These are phyloP conservation scores for Boletus rubroflammeus DNA, from an alignment of 768 basidiomycete species.

Conservation along the genomic window DNA sequence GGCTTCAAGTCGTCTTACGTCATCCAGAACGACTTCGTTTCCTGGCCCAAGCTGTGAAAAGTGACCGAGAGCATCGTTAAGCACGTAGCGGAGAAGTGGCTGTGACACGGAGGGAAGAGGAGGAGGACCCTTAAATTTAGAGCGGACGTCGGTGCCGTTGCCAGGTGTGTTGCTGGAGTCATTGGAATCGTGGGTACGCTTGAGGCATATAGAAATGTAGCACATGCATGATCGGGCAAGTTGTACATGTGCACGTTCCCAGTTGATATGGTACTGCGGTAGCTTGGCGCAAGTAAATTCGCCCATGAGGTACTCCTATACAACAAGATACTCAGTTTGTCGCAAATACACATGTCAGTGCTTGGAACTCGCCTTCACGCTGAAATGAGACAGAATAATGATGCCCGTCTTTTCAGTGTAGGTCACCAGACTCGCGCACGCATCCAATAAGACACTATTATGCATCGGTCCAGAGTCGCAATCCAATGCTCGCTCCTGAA, in stretches of 20 bases:
- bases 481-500: neutral
- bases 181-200: neutral
- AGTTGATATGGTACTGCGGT: neutral
- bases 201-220: neutral
- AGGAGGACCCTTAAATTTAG: too few species aligned
- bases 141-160: too few species aligned
- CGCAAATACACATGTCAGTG: neutral
- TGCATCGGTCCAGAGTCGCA: neutral
- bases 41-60: neutral
- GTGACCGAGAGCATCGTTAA: neutral
- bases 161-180: too few species aligned
- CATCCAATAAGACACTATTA: neutral
- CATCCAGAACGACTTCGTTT: neutral
- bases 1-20: neutral
- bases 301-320: neutral
- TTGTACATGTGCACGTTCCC: neutral
- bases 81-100: neutral
- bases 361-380: neutral
- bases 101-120: too few species aligned
- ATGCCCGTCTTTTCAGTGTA: neutral
- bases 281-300: neutral
- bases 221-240: neutral
- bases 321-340: neutral
- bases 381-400: constrained; percentile 3
- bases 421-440: constrained; percentile 4